These are phyloP conservation scores for Yamadazyma endophytica DNA, from an alignment of 805 yeast genomes.

Conservation along the genomic window DNA sequence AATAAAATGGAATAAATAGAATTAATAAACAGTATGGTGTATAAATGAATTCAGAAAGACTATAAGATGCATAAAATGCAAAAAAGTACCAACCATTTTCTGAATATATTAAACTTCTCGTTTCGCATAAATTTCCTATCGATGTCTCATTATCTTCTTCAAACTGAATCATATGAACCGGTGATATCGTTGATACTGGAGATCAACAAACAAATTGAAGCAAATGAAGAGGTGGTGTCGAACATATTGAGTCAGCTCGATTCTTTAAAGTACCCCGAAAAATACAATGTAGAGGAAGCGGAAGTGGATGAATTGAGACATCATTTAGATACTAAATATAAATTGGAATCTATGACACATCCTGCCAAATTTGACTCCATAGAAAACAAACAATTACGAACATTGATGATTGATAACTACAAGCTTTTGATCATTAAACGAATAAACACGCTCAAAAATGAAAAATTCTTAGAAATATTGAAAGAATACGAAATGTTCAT, in stretches of 20 bases:
- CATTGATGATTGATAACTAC: constrained; percentile 24
- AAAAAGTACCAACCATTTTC: no score
- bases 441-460: constrained; percentile 17
- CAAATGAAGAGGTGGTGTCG: constrained; percentile 16
- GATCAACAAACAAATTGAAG: constrained; percentile 16
- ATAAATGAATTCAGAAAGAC: no score
- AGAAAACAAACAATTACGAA: constrained; percentile 15
- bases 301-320: constrained; percentile 7
- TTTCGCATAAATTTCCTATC: no score
- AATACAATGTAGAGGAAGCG: neutral
- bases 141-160: constrained; percentile 13
- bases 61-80: no score
- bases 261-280: neutral
- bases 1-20: no score
- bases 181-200: constrained; percentile 19
- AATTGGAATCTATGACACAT: constrained; percentile 11
- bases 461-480: constrained; percentile 17
- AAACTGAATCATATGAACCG: constrained; percentile 30
- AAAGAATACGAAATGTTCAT: constrained; percentile 28
- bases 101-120: no score
- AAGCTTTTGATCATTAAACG: constrained; percentile 18
- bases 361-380: constrained; percentile 8
- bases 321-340: constrained; percentile 17
- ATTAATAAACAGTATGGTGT: no score
- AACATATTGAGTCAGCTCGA: neutral